Conservation (phyloP, 495 filamentous ascomycete genomes). For the Podospora anserina region DNA sequence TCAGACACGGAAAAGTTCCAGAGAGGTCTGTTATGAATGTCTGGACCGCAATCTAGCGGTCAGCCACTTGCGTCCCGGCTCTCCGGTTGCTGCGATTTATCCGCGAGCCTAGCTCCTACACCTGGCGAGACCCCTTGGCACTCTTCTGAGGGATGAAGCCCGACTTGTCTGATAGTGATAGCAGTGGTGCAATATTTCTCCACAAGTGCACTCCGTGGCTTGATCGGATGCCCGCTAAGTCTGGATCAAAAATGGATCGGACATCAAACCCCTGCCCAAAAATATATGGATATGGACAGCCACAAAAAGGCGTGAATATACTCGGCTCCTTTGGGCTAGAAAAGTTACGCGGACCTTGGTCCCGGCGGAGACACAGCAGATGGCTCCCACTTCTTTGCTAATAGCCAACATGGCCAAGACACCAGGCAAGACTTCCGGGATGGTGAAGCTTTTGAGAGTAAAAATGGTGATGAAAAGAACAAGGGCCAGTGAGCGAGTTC, state of each 20-base stretch:
- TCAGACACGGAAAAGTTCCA: slow-evolving; percentile 7
- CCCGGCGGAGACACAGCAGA: slow-evolving; percentile 21
- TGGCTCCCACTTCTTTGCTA: not conserved
- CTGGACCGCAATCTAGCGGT: slow-evolving; percentile 22
- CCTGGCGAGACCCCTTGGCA: slow-evolving; percentile 15
- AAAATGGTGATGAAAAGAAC: not conserved
- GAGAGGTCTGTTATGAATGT: not conserved
- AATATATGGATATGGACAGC: not conserved
- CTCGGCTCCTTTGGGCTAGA: not conserved
- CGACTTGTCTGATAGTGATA: not conserved
- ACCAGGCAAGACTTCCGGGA: not conserved
- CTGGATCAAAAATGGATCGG: not conserved
- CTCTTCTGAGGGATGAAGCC: not conserved
- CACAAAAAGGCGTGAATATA: not conserved
- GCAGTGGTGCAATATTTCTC: not conserved
- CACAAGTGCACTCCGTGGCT: not conserved
- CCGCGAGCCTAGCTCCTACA: slow-evolving; percentile 24
- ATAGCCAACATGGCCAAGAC: not conserved
- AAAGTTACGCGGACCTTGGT: slow-evolving; percentile 9
- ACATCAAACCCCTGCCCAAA: not conserved
- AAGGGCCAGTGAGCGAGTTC: not conserved
- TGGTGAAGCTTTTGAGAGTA: not conserved
- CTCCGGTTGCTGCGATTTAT: slow-evolving; percentile 29
- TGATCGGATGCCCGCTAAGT: not conserved
- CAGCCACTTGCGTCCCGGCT: slow-evolving; percentile 29